Base-by-base conservation (phyloP, 2,329 filamentous ascomycete genomes). In the Dactylonectria macrodidyma region DNA sequence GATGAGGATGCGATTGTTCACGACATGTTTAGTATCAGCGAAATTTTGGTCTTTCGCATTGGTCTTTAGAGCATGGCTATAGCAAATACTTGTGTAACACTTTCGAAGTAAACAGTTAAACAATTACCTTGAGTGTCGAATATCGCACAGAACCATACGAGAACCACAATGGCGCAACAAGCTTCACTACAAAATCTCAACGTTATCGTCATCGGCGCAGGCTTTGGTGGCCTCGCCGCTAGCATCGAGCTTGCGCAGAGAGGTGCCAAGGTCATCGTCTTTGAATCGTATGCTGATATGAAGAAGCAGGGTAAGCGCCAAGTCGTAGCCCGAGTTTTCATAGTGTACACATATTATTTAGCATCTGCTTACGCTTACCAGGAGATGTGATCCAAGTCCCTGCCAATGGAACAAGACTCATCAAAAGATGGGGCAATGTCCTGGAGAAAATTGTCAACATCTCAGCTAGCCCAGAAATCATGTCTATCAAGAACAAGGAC, bases 311-410 rank as follows among this genome's bases (percentile, higher is more conserved):
- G 12, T 48, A 38, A 51, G 33, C 41, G 4, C 7, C 41, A 44
- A 44, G 41, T 44, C n/a, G 41, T 8, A n/a, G 14, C 16, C 1
- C 7, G 16, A 19, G 26, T 30, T 7, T 30, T 7, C 5, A 41
- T 2, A 16, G 14, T n/a, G 14, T n/a, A 8, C 16, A n/a, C 1
- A 9, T 2, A n/a, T n/a, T 44, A 7, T 2, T 5, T 19, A 9
- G 8, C 41, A 60, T 14, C 2, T 14, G 12, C 11, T 22, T 30
- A 26, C 22, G n/a, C 1, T 44, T 11, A 12, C 19, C 19, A 60
- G 58, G 58, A 5, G 58, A 60, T 51, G 58, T 60, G 3, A 60
- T 60, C 11, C 58, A 60, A 60, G 30, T 60, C 2, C 58, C 58
- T 1, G 58, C 58, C 5, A 60, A 60, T 22, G 58, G 30, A 33